Evolutionary conservation across 2,329 filamentous ascomycete species (phyloP), one percentile per base, ranked within the genome.

Genomic region (Coniochaeta pulveracea): DNA sequence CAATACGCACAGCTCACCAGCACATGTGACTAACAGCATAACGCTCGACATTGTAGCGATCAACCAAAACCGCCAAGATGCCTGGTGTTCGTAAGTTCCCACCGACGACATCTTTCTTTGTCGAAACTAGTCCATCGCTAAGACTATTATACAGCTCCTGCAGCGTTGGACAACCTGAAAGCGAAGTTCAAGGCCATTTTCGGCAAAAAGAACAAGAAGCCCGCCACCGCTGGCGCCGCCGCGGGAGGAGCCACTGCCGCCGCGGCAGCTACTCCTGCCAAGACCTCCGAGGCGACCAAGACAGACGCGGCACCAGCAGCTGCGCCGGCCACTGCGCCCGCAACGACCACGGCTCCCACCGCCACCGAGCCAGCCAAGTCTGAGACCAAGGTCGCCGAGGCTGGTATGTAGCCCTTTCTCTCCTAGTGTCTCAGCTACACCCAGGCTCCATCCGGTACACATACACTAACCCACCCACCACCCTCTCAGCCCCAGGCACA

Each of bases 81-180:
- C 30, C 30, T 6, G 30, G 30, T 33, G 30, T 33, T 33, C 30
- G 30, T 33, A 25, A 33, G 30, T 33, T n/a, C n/a, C n/a, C 47
- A 53, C 55, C 15, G 51, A 55, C 40, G 48, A 45, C n/a, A 54
- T 65, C 35, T 56, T 58, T 2, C n/a, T n/a, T n/a, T n/a, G n/a
- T n/a, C n/a, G n/a, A n/a, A n/a, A n/a, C n/a, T n/a, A n/a, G n/a
- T n/a, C n/a, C n/a, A n/a, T n/a, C n/a, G n/a, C n/a, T n/a, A n/a
- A n/a, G n/a, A 6, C 12, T 19, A 22, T 10, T 22, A 10, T n/a
- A 19, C 41, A 72, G 68, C 68, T 35, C 52, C 59, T 32, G 55
- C 61, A 41, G 64, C 67, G 21, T 54, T 73, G 39, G 63, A 66
- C 48, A 71, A 71, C 55, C 44, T 73, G 43, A 70, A 67, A 63